Evolutionary conservation across 1,284 basidiomycete genomes (phyloP).

Genomic region (Pseudozyma hubeiensis): DNA sequence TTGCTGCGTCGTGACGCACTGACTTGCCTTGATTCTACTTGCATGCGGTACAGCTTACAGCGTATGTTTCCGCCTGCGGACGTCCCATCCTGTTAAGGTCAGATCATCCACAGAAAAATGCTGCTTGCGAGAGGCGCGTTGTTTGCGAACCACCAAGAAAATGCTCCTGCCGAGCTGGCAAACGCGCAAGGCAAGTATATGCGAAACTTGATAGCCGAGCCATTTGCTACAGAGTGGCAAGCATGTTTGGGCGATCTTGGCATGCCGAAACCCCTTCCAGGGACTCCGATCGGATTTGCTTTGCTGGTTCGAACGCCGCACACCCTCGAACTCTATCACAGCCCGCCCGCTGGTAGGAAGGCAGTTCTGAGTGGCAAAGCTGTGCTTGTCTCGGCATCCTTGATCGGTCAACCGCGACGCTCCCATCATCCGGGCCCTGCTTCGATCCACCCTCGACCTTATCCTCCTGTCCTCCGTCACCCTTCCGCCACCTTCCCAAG

Average conservation of each 20-base stretch:
- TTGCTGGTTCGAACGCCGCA: background rate
- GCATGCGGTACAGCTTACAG: too few species aligned
- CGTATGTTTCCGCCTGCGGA: too few species aligned
- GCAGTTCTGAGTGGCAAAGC: slow-evolving; percentile 1
- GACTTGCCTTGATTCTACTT: too few species aligned
- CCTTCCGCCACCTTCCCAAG: slow-evolving; percentile 8
- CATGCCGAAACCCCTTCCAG: background rate
- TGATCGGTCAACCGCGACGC: slow-evolving; percentile 2
- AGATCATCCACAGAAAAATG: too few species aligned
- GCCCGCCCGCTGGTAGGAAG: too few species aligned
- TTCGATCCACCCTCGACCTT: background rate
- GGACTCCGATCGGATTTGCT: background rate
- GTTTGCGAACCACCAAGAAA: background rate
- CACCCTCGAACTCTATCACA: background rate
- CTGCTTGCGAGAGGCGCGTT: too few species aligned
- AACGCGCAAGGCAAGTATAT: background rate
- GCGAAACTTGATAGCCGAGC: slow-evolving; percentile 2
- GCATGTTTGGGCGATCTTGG: slow-evolving; percentile 5
- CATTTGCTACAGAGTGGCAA: background rate
- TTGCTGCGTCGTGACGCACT: background rate
- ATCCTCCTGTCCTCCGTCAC: background rate
- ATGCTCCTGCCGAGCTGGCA: slow-evolving; percentile 17
- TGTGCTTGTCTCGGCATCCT: slow-evolving; percentile 1
- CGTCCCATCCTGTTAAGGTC: too few species aligned
- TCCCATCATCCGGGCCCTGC: background rate